Percentiles rank a stretch among this genome's conserved stretches.
Evolutionary conservation across 768 basidiomycete genomes (phyloP).

Genomic region (Leucosporidium scottii): DNA sequence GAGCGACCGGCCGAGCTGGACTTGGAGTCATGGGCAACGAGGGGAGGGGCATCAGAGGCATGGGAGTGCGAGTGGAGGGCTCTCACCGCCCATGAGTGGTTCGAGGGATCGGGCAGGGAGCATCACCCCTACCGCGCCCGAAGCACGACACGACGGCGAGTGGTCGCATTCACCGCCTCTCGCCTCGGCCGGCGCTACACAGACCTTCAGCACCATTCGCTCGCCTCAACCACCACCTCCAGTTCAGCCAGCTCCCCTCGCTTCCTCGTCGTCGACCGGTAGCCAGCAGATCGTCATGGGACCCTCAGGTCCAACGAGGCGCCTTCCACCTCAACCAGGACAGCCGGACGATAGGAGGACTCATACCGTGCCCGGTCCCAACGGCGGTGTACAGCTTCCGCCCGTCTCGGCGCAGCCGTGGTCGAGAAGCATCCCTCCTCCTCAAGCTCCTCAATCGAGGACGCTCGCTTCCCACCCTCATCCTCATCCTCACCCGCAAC

Average conservation of each 20-base stretch:
- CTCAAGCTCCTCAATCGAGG: too few relatives aligned
- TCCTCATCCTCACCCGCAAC: too few relatives aligned
- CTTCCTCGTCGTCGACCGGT: constrained; percentile 1
- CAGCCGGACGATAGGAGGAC: too few relatives aligned
- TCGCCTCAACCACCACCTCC: background rate
- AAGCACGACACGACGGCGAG: constrained; percentile 1
- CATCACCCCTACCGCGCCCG: background rate
- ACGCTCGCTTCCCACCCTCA: too few relatives aligned
- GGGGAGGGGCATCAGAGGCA: background rate
- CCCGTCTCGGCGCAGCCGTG: too few relatives aligned
- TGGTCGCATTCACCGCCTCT: background rate
- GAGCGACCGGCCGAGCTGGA: background rate
- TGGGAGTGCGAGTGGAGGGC: background rate
- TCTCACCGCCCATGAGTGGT: constrained; percentile 14
- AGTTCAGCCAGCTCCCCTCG: constrained; percentile 2
- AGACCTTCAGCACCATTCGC: too few relatives aligned
- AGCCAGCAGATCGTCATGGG: constrained; percentile 16
- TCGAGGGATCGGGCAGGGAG: background rate
- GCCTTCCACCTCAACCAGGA: constrained; percentile 12
- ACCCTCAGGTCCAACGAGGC: constrained; percentile 16
- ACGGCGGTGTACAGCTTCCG: too few relatives aligned
- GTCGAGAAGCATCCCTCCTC: too few relatives aligned
- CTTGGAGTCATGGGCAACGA: constrained; percentile 9
- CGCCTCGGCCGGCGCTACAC: too few relatives aligned
- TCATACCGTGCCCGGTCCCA: too few relatives aligned